phyloP scores from a whole-genome alignment of 2,329 filamentous ascomycete species.

The Calonectria crousiana region DNA sequence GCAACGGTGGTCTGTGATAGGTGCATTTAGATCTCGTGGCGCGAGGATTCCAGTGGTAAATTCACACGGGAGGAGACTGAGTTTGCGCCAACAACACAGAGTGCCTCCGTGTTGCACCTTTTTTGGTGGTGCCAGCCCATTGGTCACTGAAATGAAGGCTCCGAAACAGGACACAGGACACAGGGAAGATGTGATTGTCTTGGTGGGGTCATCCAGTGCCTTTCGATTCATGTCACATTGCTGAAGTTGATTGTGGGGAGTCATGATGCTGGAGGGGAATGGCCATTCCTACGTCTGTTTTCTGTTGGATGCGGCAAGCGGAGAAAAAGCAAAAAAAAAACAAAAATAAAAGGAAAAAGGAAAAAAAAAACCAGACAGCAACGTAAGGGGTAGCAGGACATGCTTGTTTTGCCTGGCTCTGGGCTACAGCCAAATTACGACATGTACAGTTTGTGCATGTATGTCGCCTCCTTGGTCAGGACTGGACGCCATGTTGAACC shows the following conservation, averaged over 20 bases:
- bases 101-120: not conserved
- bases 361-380: not conserved
- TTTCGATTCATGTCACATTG: slow-evolving; percentile 6
- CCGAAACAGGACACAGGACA: not conserved
- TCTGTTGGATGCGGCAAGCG: not conserved
- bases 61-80: not conserved
- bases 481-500: not conserved
- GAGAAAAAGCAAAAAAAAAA: not conserved
- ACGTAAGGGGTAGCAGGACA: not conserved
- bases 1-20: not conserved
- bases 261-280: not conserved
- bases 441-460: not conserved
- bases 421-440: not conserved
- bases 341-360: not conserved
- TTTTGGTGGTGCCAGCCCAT: not conserved
- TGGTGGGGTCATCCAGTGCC: not conserved
- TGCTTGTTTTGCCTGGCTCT: not conserved
- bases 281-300: not conserved
- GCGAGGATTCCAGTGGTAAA: not conserved
- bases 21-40: slow-evolving; percentile 1
- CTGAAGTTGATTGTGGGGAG: not conserved
- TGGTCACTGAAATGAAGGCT: not conserved
- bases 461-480: not conserved
- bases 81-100: not conserved
- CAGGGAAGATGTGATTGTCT: not conserved